phyloP scores from a whole-genome alignment of 148 eudicot species.

The Polygonum maritimum region DNA sequence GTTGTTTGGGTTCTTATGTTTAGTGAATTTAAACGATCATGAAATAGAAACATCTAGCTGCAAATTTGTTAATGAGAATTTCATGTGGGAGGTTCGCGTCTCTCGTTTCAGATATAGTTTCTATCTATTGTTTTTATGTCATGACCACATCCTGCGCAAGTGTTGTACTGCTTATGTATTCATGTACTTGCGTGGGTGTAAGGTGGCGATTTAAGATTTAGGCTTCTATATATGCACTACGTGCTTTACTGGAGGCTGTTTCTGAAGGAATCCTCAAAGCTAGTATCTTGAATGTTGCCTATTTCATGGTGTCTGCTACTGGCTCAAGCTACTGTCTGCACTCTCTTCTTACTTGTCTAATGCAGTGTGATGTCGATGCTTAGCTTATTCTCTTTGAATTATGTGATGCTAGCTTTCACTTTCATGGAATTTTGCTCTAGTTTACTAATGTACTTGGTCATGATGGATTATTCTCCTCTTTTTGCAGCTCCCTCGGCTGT shows the following conservation, averaged over 20 bases:
- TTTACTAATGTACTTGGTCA: background rate
- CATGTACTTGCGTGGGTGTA: background rate
- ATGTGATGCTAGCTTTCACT: background rate
- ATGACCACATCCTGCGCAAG: background rate
- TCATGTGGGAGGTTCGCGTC: background rate
- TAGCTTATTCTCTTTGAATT: background rate
- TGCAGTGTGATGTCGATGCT: background rate
- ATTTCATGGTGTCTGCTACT: background rate
- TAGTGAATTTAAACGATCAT: background rate
- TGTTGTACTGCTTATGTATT: background rate
- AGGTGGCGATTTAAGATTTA: no score
- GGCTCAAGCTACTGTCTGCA: background rate
- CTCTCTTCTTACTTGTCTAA: background rate
- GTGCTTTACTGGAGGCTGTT: background rate
- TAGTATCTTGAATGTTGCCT: background rate
- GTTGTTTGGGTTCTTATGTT: background rate
- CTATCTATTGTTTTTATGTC: background rate
- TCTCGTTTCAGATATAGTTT: background rate
- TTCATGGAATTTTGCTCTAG: background rate
- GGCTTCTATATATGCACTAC: background rate
- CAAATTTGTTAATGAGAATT: background rate
- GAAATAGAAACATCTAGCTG: background rate
- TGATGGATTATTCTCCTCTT: background rate
- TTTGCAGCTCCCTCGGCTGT: conserved; percentile 85
- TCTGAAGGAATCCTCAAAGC: background rate